Percentiles rank a stretch among this genome's conserved stretches.
Conservation (phyloP, 306 rosid species). For the Medicago truncatula region MtrunA17r5.0-ANR NC_053049.1:21189001-21189500, state of each 20-base stretch:
- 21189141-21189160: not conserved
- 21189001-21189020: not conserved
- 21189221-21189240: not conserved
- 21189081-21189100: not conserved
- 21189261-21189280: not conserved
- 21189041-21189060: not conserved
- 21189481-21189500: not conserved
- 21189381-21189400: not conserved
- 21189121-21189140: not conserved
- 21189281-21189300: not conserved
- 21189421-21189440: not conserved
- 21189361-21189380: not conserved
- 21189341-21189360: not conserved
- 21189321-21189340: not conserved
- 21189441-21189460: not conserved
- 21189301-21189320: not conserved
- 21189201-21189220: not conserved
- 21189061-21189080: not conserved
- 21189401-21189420: not conserved
- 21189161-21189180: not conserved
- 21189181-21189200: not conserved
- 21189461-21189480: not conserved
- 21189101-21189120: not conserved
- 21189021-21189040: not conserved
- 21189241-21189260: not conserved